Evolutionary conservation across 176 grass and related monocot species (phyloP).

Genomic region (Elymus sibiricus): DNA sequence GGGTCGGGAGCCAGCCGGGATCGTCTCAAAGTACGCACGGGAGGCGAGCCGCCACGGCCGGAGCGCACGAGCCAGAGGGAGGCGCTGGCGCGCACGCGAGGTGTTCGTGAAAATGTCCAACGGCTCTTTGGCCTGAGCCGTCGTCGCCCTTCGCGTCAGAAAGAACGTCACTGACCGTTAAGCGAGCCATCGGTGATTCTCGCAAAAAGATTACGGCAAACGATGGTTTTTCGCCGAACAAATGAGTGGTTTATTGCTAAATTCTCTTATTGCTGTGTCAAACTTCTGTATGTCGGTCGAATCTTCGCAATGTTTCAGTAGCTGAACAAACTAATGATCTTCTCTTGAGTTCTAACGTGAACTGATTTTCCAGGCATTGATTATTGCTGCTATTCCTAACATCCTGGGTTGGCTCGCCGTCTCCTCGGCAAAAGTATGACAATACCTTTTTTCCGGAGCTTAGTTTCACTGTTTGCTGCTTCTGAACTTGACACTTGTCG

Average conservation of each 20-base stretch:
- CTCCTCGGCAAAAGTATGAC: slow-evolving; percentile 72
- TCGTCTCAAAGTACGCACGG: no score
- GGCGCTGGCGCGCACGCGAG: no score
- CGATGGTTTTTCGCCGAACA: no score
- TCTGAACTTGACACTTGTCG: background rate
- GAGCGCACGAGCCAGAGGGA: no score
- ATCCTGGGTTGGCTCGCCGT: slow-evolving; percentile 93
- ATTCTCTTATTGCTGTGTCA: background rate
- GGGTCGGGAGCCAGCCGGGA: no score
- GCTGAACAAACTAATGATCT: background rate
- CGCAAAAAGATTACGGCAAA: background rate
- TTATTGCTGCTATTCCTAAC: slow-evolving; percentile 90
- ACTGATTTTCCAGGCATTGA: slow-evolving; percentile 59
- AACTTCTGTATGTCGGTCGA: background rate
- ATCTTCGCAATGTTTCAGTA: background rate
- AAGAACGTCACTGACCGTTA: no score
- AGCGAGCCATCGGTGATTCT: no score
- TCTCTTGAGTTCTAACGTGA: background rate
- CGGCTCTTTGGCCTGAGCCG: no score
- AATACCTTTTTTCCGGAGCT: background rate
- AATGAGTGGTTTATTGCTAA: no score
- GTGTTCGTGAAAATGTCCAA: no score
- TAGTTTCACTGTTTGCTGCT: background rate
- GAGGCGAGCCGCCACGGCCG: no score
- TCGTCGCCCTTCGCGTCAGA: no score